phyloP scores from a whole-genome alignment of 2,329 filamentous ascomycete genomes.

The Microcyclosporella mali region DNA sequence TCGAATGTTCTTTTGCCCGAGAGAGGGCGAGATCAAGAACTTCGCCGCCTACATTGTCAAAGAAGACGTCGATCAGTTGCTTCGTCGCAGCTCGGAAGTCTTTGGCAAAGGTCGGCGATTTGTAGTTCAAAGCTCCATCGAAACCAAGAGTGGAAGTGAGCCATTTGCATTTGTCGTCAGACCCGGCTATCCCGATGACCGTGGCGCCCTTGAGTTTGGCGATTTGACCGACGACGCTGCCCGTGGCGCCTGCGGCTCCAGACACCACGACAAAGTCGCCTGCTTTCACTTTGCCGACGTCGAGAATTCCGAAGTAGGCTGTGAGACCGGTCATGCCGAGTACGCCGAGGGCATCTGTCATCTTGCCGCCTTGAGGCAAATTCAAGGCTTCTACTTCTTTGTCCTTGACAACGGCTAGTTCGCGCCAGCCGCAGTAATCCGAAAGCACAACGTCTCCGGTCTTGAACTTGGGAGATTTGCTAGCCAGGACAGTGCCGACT shows the following conservation, averaged over 20 bases:
- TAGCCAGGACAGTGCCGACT: slow-evolving; percentile 35
- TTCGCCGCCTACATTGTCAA: slow-evolving; percentile 66
- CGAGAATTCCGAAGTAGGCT: slow-evolving; percentile 67
- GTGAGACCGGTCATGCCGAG: slow-evolving; percentile 63
- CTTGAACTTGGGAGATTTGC: slow-evolving; percentile 25
- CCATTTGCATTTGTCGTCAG: slow-evolving; percentile 62
- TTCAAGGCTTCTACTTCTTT: slow-evolving; percentile 21
- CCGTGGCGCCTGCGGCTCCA: slow-evolving; percentile 72
- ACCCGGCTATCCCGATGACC: slow-evolving; percentile 61
- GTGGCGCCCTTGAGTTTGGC: slow-evolving; percentile 63
- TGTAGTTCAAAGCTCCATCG: slow-evolving; percentile 64
- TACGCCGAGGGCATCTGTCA: slow-evolving; percentile 26
- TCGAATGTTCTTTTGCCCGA: slow-evolving; percentile 53
- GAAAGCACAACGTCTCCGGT: slow-evolving; percentile 34
- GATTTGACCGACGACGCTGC: slow-evolving; percentile 70
- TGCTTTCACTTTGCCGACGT: slow-evolving; percentile 60
- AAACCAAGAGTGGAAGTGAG: slow-evolving; percentile 59
- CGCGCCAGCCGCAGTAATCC: slow-evolving; percentile 33
- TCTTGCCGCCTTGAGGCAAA: slow-evolving; percentile 18
- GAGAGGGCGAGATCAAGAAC: slow-evolving; percentile 60
- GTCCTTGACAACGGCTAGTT: slow-evolving; percentile 34
- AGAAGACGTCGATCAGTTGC: slow-evolving; percentile 54
- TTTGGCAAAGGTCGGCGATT: slow-evolving; percentile 54
- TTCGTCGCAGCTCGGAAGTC: slow-evolving; percentile 57
- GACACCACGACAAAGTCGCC: slow-evolving; percentile 73